These are phyloP conservation scores for Kwoniella botswanensis DNA, from an alignment of 768 basidiomycete species.

Conservation along the genomic window DNA sequence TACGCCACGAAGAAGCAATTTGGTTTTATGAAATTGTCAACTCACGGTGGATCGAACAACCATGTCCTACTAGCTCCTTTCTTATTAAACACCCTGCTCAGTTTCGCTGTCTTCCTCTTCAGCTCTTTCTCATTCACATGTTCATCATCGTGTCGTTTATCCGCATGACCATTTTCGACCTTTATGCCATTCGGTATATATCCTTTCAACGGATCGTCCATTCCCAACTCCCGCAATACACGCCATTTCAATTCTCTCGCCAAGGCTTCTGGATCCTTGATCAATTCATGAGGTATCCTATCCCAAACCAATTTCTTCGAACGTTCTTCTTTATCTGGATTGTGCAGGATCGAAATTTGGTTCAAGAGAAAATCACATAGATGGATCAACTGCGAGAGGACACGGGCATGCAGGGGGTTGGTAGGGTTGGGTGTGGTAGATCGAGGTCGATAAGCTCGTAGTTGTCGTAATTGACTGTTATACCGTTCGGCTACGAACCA, in stretches of 20 bases:
- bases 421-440: slow-evolving; percentile 9
- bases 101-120: slow-evolving; percentile 15
- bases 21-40: background rate
- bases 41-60: slow-evolving; percentile 37
- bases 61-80: slow-evolving; percentile 22
- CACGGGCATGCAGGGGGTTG: slow-evolving; percentile 60
- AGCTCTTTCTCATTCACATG: slow-evolving; percentile 18
- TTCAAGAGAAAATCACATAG: slow-evolving; percentile 79
- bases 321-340: slow-evolving; percentile 65
- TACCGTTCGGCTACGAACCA: slow-evolving; percentile 90
- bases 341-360: slow-evolving; percentile 75
- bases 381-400: slow-evolving; percentile 72
- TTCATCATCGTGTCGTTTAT: background rate
- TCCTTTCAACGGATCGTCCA: background rate
- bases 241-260: slow-evolving; percentile 89
- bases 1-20: background rate
- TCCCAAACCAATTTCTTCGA: slow-evolving; percentile 79
- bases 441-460: slow-evolving; percentile 35
- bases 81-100: slow-evolving; percentile 9
- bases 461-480: slow-evolving; percentile 67
- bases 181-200: background rate
- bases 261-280: slow-evolving; percentile 79
- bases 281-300: slow-evolving; percentile 76
- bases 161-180: background rate
- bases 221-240: slow-evolving; percentile 59